Evolutionary conservation across 805 yeast species (phyloP).

Genomic region (Maudiozyma bulderi): DNA sequence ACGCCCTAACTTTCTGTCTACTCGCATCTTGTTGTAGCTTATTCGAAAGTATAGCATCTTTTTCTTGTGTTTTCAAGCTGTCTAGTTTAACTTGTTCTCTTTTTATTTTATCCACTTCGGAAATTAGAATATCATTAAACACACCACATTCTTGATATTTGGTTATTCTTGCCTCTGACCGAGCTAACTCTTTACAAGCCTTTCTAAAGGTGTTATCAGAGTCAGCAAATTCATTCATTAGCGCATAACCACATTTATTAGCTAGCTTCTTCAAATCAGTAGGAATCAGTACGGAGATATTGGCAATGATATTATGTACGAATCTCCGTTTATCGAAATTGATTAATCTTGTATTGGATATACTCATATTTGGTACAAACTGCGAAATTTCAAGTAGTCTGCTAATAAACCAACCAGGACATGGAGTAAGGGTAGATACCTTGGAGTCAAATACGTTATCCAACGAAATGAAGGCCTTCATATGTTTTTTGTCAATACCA

Average conservation of each 20-base stretch:
- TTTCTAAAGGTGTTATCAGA: conserved; percentile 17
- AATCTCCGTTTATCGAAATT: conserved; percentile 82
- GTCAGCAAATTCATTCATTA: conserved; percentile 24
- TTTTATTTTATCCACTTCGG: conserved; percentile 43
- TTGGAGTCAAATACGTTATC: conserved; percentile 28
- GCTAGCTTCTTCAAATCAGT: conserved; percentile 2
- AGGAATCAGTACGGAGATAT: conserved; percentile 38
- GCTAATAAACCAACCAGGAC: conserved; percentile 86
- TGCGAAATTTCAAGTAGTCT: conserved; percentile 68
- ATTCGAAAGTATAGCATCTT: conserved; percentile 27
- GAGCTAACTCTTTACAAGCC: conserved; percentile 33
- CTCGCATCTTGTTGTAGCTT: conserved; percentile 14
- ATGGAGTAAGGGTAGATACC: conserved; percentile 54
- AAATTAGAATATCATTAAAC: conserved; percentile 37
- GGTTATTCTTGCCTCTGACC: conserved; percentile 34
- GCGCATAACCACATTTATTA: conserved; percentile 11
- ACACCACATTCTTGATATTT: conserved; percentile 31
- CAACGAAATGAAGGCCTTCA: conserved; percentile 25
- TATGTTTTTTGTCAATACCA: conserved; percentile 12
- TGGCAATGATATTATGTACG: conserved; percentile 50
- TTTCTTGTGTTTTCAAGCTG: conserved; percentile 29
- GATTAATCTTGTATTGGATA: conserved; percentile 51
- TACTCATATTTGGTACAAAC: conserved; percentile 69
- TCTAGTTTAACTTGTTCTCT: conserved; percentile 44
- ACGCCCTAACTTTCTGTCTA: conserved; percentile 12